Percentiles rank a stretch among this genome's conserved stretches.
Conservation (phyloP, 306 rosid genomes). For the Alnus glutinosa region DNA sequence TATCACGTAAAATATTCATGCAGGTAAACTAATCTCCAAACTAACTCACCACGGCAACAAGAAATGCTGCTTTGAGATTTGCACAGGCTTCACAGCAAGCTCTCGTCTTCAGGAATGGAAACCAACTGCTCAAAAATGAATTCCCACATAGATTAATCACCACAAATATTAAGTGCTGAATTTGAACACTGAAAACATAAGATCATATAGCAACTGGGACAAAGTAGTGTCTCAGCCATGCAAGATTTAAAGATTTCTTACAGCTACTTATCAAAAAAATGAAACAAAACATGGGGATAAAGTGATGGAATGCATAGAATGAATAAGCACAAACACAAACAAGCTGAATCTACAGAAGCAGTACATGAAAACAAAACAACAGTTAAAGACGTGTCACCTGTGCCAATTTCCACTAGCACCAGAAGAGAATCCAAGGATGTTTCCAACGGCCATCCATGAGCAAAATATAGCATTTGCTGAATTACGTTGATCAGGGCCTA, state of each 20-base stretch:
- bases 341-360: conserved; percentile 21
- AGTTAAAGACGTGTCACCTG: conserved; percentile 50
- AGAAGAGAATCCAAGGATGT: conserved; percentile 92
- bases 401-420: conserved; percentile 98
- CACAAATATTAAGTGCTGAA: conserved; percentile 11
- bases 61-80: conserved; percentile 98
- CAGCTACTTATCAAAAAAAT: neutral
- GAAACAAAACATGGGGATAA: neutral
- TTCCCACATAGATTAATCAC: conserved; percentile 26
- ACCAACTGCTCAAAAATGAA: conserved; percentile 68
- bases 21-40: neutral
- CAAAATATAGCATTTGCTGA: conserved; percentile 93
- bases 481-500: conserved; percentile 95
- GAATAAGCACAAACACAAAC: conserved; percentile 1
- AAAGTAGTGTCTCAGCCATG: neutral
- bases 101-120: conserved; percentile 79
- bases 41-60: conserved; percentile 92
- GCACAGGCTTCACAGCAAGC: conserved; percentile 99
- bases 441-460: conserved; percentile 99
- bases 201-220: too few species aligned
- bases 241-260: conserved; percentile 13
- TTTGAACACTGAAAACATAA: conserved; percentile 4
- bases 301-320: neutral
- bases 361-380: conserved; percentile 18
- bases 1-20: neutral